These are phyloP conservation scores for Thuidium tamariscinum DNA, from an alignment of 225 moss, liverwort and hornwort species.

Conservation along the genomic window DNA sequence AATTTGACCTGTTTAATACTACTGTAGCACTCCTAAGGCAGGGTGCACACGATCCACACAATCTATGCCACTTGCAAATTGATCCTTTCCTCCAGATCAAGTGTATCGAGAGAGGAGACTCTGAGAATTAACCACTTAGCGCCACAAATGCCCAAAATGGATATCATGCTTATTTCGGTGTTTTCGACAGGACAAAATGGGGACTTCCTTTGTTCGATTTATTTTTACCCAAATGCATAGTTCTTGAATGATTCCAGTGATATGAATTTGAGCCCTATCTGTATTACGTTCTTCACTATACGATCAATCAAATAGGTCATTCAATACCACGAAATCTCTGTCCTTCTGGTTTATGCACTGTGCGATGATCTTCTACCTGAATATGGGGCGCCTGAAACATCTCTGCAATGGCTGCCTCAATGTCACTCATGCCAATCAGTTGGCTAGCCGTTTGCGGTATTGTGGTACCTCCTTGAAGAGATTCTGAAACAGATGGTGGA, in stretches of 20 bases:
- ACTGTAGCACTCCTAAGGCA: not conserved
- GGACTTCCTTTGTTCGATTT: not conserved
- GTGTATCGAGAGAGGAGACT: not conserved
- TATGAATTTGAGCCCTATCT: too few relatives aligned
- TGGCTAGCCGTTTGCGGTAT: not conserved
- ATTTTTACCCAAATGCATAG: not conserved
- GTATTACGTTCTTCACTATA: not conserved
- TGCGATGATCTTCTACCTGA: slow-evolving; percentile 31
- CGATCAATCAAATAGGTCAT: not conserved
- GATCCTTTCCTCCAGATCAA: not conserved
- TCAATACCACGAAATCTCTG: not conserved
- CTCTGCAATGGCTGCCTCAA: slow-evolving; percentile 85
- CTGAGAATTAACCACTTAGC: not conserved
- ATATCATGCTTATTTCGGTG: not conserved
- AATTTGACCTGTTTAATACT: not conserved
- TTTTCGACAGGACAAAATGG: too few relatives aligned
- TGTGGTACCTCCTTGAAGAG: not conserved
- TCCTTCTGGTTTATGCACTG: not conserved
- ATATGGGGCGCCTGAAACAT: slow-evolving; percentile 94
- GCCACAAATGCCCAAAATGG: not conserved
- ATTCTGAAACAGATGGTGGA: not conserved
- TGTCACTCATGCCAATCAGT: slow-evolving; percentile 65
- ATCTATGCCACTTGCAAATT: not conserved
- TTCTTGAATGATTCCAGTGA: not conserved
- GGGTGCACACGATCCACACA: not conserved